Conservation (phyloP, 208 protist species). For the Leishmania braziliensis region DNA sequence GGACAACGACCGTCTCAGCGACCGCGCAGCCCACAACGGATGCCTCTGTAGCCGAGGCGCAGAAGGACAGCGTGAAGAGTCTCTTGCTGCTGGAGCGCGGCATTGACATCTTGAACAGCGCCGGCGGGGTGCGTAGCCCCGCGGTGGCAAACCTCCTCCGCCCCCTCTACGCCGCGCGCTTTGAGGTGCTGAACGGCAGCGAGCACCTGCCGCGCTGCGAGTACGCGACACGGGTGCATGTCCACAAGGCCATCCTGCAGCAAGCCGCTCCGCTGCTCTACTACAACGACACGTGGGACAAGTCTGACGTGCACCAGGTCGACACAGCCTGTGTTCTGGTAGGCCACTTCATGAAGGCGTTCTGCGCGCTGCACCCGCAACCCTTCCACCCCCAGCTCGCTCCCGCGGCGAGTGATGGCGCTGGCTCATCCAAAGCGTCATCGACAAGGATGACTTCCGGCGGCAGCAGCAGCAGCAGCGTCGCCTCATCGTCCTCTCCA, state of each 20-base stretch:
- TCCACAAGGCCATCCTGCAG: constrained; percentile 64
- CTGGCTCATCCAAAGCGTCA: background rate
- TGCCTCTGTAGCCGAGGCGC: constrained; percentile 29
- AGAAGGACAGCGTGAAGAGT: constrained; percentile 54
- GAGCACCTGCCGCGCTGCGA: constrained; percentile 71
- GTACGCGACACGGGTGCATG: constrained; percentile 54
- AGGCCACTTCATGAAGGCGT: constrained; percentile 79
- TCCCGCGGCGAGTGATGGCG: constrained; percentile 4
- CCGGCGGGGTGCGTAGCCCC: constrained; percentile 37
- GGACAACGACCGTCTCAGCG: constrained; percentile 29
- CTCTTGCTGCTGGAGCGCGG: constrained; percentile 64
- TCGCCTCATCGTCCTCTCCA: background rate
- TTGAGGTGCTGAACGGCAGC: constrained; percentile 76
- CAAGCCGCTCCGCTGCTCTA: constrained; percentile 67
- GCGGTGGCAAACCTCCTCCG: constrained; percentile 45
- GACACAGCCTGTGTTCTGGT: constrained; percentile 77
- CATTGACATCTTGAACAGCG: constrained; percentile 76
- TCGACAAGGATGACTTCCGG: background rate
- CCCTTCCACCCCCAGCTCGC: constrained; percentile 57
- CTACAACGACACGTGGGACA: constrained; percentile 77
- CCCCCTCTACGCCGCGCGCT: constrained; percentile 67
- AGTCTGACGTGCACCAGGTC: constrained; percentile 60
- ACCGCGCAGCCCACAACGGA: constrained; percentile 22
- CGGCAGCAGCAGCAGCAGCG: constrained; percentile 5
- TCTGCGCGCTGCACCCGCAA: constrained; percentile 59